These are phyloP conservation scores for Xylaria sp. DNA, from an alignment of 2,329 filamentous ascomycete species.

Conservation along the genomic window DNA sequence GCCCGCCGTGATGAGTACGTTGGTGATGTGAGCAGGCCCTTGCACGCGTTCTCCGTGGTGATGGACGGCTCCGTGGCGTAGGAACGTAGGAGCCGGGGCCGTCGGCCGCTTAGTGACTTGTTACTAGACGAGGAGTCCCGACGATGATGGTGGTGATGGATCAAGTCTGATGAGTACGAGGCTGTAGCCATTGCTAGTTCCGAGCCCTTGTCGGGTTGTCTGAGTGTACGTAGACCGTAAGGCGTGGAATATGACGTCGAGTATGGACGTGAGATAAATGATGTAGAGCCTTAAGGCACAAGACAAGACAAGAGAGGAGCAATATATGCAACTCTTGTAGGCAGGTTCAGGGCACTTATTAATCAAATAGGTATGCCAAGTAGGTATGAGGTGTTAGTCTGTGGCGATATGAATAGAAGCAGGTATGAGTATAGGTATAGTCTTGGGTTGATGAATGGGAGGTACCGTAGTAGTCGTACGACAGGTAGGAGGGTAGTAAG, in stretches of 20 bases:
- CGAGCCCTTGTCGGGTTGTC: slow-evolving; percentile 1
- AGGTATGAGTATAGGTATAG: slow-evolving; percentile 9
- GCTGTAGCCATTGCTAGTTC: slow-evolving; percentile 51
- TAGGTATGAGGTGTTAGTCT: slow-evolving; percentile 5
- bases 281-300: background rate
- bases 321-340: slow-evolving; percentile 22
- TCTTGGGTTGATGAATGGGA: slow-evolving; percentile 9
- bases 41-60: slow-evolving; percentile 65
- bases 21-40: slow-evolving; percentile 58
- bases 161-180: slow-evolving; percentile 50
- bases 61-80: slow-evolving; percentile 68
- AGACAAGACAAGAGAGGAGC: slow-evolving; percentile 5
- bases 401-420: slow-evolving; percentile 22
- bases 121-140: slow-evolving; percentile 57
- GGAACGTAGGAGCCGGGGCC: slow-evolving; percentile 66
- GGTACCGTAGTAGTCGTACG: background rate
- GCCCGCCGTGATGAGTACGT: slow-evolving; percentile 62
- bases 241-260: slow-evolving; percentile 16
- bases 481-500: slow-evolving; percentile 17
- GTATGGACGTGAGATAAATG: background rate
- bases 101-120: slow-evolving; percentile 52
- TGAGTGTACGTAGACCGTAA: background rate
- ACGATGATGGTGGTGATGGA: slow-evolving; percentile 48
- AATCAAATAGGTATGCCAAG: background rate
- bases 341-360: slow-evolving; percentile 9